Evolutionary conservation across 225 moss, liverwort and hornwort genomes (phyloP), one percentile per base, ranked within the genome.

Genomic region (Pseudoscleropodium purum): DNA sequence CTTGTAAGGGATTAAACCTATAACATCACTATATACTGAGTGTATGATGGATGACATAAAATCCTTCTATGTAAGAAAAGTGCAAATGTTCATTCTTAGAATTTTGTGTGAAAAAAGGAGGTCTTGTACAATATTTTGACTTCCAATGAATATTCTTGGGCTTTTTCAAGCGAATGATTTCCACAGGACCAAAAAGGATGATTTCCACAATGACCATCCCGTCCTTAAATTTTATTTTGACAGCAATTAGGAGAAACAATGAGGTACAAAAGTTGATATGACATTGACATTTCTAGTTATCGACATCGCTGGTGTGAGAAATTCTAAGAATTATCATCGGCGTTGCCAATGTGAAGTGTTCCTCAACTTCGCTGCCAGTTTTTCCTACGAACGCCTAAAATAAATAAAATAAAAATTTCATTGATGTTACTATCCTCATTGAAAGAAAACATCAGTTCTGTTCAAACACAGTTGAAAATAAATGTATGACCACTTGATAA

Each of bases 1-100:
- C 15, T 1, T 15, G 0, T 0, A 39, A 39, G 0, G 25, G 4
- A 14, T 39, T 21, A 20, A 37, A 4, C 6, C 1, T 21, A 2
- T 37, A 37, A 21, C 2, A 3, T 37, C 11, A 9, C 2, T 66
- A 5, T 10, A 11, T 1, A 36, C 6, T 37, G 11, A n/a, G 7
- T 68, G 23, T 12, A 4, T 7, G 1, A n/a, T 69, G 2, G 23
- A 69, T 23, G n/a, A 23, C 2, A 69, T 2, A 69, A 0, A n/a
- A 69, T 23, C 12, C 7, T 4, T 69, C 23, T 69, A 24, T 69
- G 4, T 4, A n/a, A 69, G 12, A n/a, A 23, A n/a, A n/a, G 7
- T 23, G 23, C 13, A 69, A 2, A n/a, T n/a, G 2, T 69, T n/a
- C 4, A 7, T n/a, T 24, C 4, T 69, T 69, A 1, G 2, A 69